Percentiles rank a stretch among this genome's conserved stretches.
phyloP scores from a whole-genome alignment of 2,329 filamentous ascomycete genomes.

The Teratosphaeria nubilosa region DNA sequence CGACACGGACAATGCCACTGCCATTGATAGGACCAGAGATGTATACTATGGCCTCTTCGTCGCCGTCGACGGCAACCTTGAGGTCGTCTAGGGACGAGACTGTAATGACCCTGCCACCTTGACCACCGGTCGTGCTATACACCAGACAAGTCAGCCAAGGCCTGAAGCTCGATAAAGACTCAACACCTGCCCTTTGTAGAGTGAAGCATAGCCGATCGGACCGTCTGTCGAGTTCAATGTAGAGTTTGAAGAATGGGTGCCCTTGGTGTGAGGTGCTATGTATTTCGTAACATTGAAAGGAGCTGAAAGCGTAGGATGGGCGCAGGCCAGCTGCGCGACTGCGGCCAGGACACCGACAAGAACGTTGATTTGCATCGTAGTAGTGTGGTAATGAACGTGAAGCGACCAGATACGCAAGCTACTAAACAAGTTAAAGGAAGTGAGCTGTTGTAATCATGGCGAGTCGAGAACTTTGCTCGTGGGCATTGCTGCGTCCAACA shows the following conservation, averaged over 20 bases:
- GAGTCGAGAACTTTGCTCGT: background rate
- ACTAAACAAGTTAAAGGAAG: background rate
- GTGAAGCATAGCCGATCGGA: conserved; percentile 17
- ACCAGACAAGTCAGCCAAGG: background rate
- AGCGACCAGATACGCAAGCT: background rate
- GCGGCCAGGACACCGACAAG: conserved; percentile 16
- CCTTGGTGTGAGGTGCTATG: background rate
- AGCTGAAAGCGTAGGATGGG: conserved; percentile 7
- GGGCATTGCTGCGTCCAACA: too few relatives aligned
- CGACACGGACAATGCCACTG: conserved; percentile 35
- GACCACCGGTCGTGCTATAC: conserved; percentile 35
- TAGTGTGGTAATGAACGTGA: background rate
- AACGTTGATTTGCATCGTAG: background rate
- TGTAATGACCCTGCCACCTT: conserved; percentile 35
- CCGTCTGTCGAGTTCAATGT: background rate
- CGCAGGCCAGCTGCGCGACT: conserved; percentile 13
- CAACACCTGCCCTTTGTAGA: conserved; percentile 16
- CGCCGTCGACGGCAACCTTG: conserved; percentile 25
- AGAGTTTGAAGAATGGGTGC: background rate
- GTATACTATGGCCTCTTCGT: conserved; percentile 33
- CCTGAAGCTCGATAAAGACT: background rate
- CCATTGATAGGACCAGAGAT: conserved; percentile 37
- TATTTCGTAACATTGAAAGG: conserved; percentile 2
- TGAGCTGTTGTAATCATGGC: background rate
- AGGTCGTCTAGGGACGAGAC: conserved; percentile 37